Evolutionary conservation across 371 early-diverging fungal species (phyloP), one percentile per base, ranked within the genome.

Genomic region (Dentiscutata heterogama): DNA sequence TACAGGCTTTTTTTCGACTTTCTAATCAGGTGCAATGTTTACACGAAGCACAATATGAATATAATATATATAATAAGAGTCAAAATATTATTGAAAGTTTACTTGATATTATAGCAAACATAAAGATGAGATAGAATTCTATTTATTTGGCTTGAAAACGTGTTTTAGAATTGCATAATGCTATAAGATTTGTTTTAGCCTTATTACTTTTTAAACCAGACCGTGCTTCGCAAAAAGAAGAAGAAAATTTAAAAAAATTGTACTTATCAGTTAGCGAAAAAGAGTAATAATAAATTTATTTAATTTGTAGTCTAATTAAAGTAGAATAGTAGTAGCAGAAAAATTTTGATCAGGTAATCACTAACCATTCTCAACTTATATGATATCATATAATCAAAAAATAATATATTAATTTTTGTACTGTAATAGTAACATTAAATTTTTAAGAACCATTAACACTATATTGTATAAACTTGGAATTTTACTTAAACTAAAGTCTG

Each of bases 161-260:
- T 18, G n/a, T 56, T 6, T 64, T 64, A 29, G 65, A 64, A 29
- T 64, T 64, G 29, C 29, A 64, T 31, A 64, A 64, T 64, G 22
- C 29, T 3, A 64, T 64, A 16, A 3, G 8, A 64, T 31, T 64
- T 31, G 29, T 64, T 64, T 64, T 8, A 4, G 8, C 29, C 16
- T 5, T 10, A 1, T 64, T 64, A 31, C 35, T 64, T 25, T 5
- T 16, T 10, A 64, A 64, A 64, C 8, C 65, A 27, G 65, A 64
- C 29, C 65, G 8, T 31, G 29, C 27, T 31, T 64, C 10, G 7
- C 65, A 64, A 31, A 64, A 64, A 27, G 65, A 64, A 64, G 65
- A 8, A 3, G 31, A 64, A 31, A 64, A 64, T 29, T 7, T 64
- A 27, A 31, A 64, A 27, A 25, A 18, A 31, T 16, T 31, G 29